Evolutionary conservation across 2,329 filamentous ascomycete species (phyloP).

Genomic region (Diplodia scrobiculata): DNA sequence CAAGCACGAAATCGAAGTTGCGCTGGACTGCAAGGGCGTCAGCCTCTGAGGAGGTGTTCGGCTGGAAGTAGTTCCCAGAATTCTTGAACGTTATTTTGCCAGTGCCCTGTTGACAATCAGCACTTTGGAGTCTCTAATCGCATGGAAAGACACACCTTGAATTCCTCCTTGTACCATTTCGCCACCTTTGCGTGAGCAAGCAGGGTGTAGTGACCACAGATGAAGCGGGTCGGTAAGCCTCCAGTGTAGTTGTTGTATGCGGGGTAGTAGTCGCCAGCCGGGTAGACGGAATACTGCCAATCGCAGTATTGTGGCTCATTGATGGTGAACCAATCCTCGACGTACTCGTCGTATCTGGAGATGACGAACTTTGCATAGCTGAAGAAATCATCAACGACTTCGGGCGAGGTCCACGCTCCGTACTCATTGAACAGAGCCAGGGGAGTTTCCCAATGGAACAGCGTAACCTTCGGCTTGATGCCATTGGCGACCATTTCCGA

Average conservation of each 20-base stretch:
- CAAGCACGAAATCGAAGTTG: conserved; percentile 48
- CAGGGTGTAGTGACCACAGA: conserved; percentile 50
- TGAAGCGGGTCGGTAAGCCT: conserved; percentile 47
- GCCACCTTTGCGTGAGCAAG: conserved; percentile 50
- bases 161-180: conserved; percentile 52
- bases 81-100: conserved; percentile 51
- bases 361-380: conserved; percentile 50
- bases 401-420: conserved; percentile 45
- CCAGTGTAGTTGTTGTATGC: conserved; percentile 49
- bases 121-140: not conserved
- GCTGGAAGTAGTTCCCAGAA: conserved; percentile 47
- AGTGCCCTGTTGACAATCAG: not conserved
- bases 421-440: conserved; percentile 48
- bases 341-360: conserved; percentile 45
- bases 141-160: conserved; percentile 40
- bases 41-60: conserved; percentile 42
- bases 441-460: conserved; percentile 51
- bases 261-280: conserved; percentile 50
- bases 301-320: conserved; percentile 53
- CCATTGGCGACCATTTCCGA: conserved; percentile 41
- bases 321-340: conserved; percentile 48
- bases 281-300: conserved; percentile 52
- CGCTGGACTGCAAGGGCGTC: conserved; percentile 45
- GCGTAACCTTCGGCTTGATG: conserved; percentile 43
- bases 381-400: conserved; percentile 49